These are phyloP conservation scores for Syncephalastrum contaminatum DNA, from an alignment of 371 early-diverging fungal species.

Conservation along the genomic window DNA sequence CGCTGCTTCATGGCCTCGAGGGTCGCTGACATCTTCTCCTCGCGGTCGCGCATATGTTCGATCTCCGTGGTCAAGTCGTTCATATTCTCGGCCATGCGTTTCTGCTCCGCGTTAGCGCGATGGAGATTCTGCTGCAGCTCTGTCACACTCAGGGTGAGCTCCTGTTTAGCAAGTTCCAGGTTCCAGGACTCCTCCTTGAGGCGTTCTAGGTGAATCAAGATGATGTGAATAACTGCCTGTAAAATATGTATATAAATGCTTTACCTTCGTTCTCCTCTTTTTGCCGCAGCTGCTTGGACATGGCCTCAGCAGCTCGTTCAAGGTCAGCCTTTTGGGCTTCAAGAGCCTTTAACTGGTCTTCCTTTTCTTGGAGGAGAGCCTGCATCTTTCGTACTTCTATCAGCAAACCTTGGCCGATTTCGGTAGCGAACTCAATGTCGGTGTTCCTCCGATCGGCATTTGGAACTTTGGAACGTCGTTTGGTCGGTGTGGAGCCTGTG, in stretches of 20 bases:
- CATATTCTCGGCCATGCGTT: constrained; percentile 52
- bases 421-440: constrained; percentile 58
- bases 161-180: constrained; percentile 59
- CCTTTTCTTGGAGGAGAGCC: constrained; percentile 53
- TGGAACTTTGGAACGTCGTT: constrained; percentile 34
- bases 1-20: constrained; percentile 56
- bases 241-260: too few species aligned
- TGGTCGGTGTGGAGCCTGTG: constrained; percentile 36
- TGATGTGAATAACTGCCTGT: neutral
- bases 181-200: constrained; percentile 65
- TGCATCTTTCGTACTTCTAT: constrained; percentile 52
- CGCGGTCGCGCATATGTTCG: constrained; percentile 64
- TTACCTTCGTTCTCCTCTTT: constrained; percentile 63
- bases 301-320: constrained; percentile 56
- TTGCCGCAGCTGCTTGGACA: constrained; percentile 48
- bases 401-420: constrained; percentile 53
- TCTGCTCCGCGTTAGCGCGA: constrained; percentile 52
- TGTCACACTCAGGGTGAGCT: constrained; percentile 46
- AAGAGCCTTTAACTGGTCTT: constrained; percentile 59
- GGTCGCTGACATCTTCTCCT: constrained; percentile 54
- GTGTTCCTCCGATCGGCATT: constrained; percentile 41
- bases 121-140: constrained; percentile 54
- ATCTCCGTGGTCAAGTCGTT: constrained; percentile 56
- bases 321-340: constrained; percentile 60
- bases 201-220: constrained; percentile 34